Conservation (phyloP, 805 yeast genomes). For the Yarrowia sp. region DNA sequence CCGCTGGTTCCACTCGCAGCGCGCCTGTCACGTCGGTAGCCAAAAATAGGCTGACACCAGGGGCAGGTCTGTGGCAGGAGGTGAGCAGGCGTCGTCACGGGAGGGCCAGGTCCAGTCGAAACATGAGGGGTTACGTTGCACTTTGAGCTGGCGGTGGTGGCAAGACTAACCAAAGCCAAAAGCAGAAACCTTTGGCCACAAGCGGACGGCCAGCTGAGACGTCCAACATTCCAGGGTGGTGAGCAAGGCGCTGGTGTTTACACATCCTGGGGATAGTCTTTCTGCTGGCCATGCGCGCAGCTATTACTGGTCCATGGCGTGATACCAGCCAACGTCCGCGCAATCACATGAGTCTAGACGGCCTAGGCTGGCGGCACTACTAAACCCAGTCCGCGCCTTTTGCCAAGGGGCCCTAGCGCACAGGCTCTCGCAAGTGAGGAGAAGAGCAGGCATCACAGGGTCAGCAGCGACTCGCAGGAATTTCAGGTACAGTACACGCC, state of each 20-base stretch:
- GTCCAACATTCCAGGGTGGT: conserved; percentile 11
- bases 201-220: not conserved
- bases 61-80: too few relatives aligned
- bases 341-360: not conserved
- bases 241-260: too few relatives aligned
- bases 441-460: not conserved
- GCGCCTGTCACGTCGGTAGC: not conserved
- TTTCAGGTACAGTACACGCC: conserved; percentile 13
- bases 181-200: not conserved
- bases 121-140: not conserved
- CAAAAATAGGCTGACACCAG: not conserved
- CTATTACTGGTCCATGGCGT: too few relatives aligned
- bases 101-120: too few relatives aligned
- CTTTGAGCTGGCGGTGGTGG: not conserved
- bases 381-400: not conserved
- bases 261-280: too few relatives aligned
- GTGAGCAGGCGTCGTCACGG: too few relatives aligned
- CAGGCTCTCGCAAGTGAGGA: too few relatives aligned
- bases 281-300: too few relatives aligned
- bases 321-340: too few relatives aligned
- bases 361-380: too few relatives aligned
- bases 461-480: not conserved
- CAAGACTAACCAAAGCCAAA: conserved; percentile 10
- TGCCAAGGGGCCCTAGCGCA: too few relatives aligned
- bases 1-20: not conserved